A percentile compares a stretch with the other conserved stretches of the same genome.
Conservation (phyloP, 176 grass and related monocot species). For the Carex pumila region DNA sequence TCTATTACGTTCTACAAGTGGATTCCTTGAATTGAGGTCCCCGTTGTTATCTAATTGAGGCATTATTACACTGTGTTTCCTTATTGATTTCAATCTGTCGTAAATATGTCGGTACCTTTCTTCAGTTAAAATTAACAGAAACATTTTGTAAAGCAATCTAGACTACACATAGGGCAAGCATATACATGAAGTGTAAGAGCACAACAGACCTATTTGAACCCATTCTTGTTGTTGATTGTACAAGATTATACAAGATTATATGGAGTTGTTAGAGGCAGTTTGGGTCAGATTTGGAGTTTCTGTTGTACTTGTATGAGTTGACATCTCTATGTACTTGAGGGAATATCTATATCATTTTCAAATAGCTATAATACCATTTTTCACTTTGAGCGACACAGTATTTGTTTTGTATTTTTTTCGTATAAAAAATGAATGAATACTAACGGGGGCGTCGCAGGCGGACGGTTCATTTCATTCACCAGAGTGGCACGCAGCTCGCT, state of each 20-base stretch:
- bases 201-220: not conserved
- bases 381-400: not conserved
- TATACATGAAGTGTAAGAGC: not conserved
- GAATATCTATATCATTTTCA: not conserved
- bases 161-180: not conserved
- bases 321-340: not conserved
- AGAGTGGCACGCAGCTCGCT: constrained; percentile 99
- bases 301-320: not conserved
- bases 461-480: constrained; percentile 99
- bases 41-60: not conserved
- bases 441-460: constrained; percentile 91
- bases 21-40: not conserved
- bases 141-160: not conserved
- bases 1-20: not conserved
- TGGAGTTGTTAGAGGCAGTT: not conserved
- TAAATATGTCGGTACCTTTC: not conserved
- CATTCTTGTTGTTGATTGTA: not conserved
- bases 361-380: not conserved
- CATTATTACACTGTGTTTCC: not conserved
- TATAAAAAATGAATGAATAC: constrained; percentile 41
- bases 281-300: not conserved
- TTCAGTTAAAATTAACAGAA: not conserved
- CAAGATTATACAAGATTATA: not conserved
- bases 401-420: not conserved
- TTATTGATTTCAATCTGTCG: not conserved